Conservation (phyloP, 345 rosid genomes). For the Orychophragmus violaceus region DNA sequence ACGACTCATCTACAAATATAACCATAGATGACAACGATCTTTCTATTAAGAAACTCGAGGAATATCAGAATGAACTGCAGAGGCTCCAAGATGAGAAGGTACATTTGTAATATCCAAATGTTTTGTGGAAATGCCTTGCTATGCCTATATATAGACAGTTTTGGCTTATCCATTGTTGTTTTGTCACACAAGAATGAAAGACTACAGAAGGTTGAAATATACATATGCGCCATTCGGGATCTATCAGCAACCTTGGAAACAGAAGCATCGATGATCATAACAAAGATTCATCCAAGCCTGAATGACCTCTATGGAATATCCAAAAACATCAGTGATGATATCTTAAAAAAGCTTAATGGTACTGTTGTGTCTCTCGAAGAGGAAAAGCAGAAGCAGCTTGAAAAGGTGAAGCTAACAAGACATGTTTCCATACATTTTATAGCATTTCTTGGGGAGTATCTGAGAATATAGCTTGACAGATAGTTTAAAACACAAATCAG, state of each 20-base stretch:
- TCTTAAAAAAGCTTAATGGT: conserved; percentile 67
- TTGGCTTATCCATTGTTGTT: conserved; percentile 2
- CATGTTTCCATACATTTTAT: conserved; percentile 1
- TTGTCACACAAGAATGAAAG: conserved; percentile 57
- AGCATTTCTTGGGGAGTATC: neutral
- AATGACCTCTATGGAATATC: conserved; percentile 89
- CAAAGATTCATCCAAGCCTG: conserved; percentile 92
- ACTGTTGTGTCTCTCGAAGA: conserved; percentile 78
- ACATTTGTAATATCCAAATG: neutral
- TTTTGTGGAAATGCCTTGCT: neutral
- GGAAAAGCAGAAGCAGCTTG: conserved; percentile 70
- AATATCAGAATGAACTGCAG: conserved; percentile 77
- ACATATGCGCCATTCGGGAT: conserved; percentile 52
- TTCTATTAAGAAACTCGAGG: conserved; percentile 85
- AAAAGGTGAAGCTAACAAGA: conserved; percentile 53
- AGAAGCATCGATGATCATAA: conserved; percentile 93
- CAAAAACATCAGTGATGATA: conserved; percentile 79
- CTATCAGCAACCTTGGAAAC: conserved; percentile 72
- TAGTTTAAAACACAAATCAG: neutral
- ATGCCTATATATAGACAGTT: neutral
- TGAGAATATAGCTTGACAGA: neutral
- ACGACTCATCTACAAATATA: conserved; percentile 54
- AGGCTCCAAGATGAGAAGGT: conserved; percentile 89
- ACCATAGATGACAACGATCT: conserved; percentile 75
- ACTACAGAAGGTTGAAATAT: conserved; percentile 74